Conservation (phyloP, 2,329 filamentous ascomycete species). For the Clonostachys rosea region DNA sequence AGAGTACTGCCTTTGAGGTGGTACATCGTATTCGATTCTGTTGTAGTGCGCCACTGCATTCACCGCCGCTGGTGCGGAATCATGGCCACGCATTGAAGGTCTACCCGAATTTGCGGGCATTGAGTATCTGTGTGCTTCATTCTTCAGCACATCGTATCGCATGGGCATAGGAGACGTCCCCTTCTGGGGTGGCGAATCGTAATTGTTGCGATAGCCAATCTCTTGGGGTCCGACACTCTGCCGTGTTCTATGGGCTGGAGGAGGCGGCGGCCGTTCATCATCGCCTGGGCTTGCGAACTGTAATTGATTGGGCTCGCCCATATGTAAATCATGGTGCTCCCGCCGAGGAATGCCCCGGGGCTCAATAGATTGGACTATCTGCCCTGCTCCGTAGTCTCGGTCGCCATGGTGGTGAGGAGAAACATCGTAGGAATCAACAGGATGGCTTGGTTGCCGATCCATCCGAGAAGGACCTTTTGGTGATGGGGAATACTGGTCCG, state of each 20-base stretch:
- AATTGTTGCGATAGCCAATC: constrained; percentile 28
- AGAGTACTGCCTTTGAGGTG: constrained; percentile 40
- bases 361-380: constrained; percentile 17
- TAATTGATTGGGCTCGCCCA: constrained; percentile 7
- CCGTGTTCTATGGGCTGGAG: constrained; percentile 47
- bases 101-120: constrained; percentile 40
- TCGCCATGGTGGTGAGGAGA: constrained; percentile 28
- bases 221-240: constrained; percentile 40
- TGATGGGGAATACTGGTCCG: constrained; percentile 29
- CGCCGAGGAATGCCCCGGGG: constrained; percentile 22
- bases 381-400: constrained; percentile 24
- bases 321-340: constrained; percentile 19
- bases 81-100: constrained; percentile 45
- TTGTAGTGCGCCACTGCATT: constrained; percentile 17
- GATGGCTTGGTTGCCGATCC: constrained; percentile 22
- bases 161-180: constrained; percentile 43
- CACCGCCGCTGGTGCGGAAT: constrained; percentile 36
- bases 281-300: constrained; percentile 24
- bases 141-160: constrained; percentile 54
- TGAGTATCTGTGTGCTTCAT: constrained; percentile 51
- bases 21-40: constrained; percentile 23
- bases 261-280: constrained; percentile 46
- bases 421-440: constrained; percentile 27
- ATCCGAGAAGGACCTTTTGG: constrained; percentile 10
- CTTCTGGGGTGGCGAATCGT: constrained; percentile 35